Evolutionary conservation across 768 basidiomycete genomes (phyloP).

Genomic region (Boletus bicolor): DNA sequence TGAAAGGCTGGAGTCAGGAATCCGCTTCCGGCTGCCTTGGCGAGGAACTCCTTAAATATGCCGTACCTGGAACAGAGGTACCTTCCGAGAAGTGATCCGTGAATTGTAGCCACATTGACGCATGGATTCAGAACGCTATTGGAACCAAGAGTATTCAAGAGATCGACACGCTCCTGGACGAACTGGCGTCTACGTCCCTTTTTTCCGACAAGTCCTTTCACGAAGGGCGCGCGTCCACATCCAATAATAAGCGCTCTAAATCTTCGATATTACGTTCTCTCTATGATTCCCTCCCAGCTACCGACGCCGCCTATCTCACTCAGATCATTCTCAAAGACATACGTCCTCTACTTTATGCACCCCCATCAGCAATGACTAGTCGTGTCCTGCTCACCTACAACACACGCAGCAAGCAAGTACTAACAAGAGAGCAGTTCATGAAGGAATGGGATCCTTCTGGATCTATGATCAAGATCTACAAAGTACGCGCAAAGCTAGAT

Average conservation of each 20-base stretch:
- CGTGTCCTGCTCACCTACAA: slow-evolving; percentile 55
- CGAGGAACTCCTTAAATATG: slow-evolving; percentile 49
- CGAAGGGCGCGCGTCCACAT: slow-evolving; percentile 24
- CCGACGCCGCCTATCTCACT: slow-evolving; percentile 65
- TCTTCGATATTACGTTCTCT: slow-evolving; percentile 49
- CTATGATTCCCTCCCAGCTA: slow-evolving; percentile 57
- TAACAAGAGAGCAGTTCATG: slow-evolving; percentile 67
- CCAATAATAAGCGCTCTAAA: slow-evolving; percentile 32
- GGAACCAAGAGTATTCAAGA: slow-evolving; percentile 41
- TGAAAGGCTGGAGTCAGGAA: slow-evolving; percentile 39
- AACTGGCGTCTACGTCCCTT: slow-evolving; percentile 64
- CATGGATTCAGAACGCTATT: slow-evolving; percentile 11
- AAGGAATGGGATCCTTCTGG: slow-evolving; percentile 62
- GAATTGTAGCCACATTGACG: slow-evolving; percentile 3
- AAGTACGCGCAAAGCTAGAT: slow-evolving; percentile 54
- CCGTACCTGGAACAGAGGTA: slow-evolving; percentile 37
- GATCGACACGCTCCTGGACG: slow-evolving; percentile 66
- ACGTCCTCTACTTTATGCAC: slow-evolving; percentile 72
- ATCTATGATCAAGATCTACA: slow-evolving; percentile 52
- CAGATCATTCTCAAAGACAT: slow-evolving; percentile 91
- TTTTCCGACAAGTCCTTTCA: slow-evolving; percentile 56
- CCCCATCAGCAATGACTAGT: slow-evolving; percentile 44
- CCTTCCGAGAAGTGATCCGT: background rate
- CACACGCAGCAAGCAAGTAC: slow-evolving; percentile 47
- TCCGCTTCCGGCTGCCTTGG: slow-evolving; percentile 68